A percentile compares a stretch with the other conserved stretches of the same genome.
Evolutionary conservation across 345 rosid species (phyloP).

Genomic region (rapeseed (Brassica napus)): Da-Ae NC_063451.1:25244001-25244500

Average conservation of each 20-base stretch:
- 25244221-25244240: conserved; percentile 4
- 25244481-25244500: neutral
- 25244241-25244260: neutral
- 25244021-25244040: neutral
- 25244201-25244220: neutral
- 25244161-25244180: conserved; percentile 24
- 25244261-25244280: neutral
- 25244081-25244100: conserved; percentile 16
- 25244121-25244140: neutral
- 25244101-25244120: conserved; percentile 11
- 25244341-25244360: conserved; percentile 9
- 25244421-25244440: neutral
- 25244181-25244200: conserved; percentile 12
- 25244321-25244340: neutral
- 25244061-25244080: conserved; percentile 7
- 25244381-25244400: conserved; percentile 8
- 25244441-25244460: conserved; percentile 17
- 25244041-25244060: conserved; percentile 19
- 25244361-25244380: neutral
- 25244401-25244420: conserved; percentile 10
- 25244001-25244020: neutral
- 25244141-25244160: neutral
- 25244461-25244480: neutral
- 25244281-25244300: neutral
- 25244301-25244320: neutral